Conservation (phyloP, 176 grass and related monocot genomes). For the Musa beccarii region DNA sequence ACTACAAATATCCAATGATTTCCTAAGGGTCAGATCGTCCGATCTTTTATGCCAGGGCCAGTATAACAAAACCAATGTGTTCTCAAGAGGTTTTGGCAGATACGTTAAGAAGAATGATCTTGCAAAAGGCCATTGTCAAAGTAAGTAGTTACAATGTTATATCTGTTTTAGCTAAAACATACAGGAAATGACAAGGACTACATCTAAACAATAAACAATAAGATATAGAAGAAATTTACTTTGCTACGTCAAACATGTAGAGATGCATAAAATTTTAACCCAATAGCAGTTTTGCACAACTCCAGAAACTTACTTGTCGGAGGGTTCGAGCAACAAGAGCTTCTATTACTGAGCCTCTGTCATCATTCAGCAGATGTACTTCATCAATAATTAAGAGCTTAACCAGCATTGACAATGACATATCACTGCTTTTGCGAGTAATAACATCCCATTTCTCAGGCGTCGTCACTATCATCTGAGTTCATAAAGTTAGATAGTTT, state of each 20-base stretch:
- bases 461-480: constrained; percentile 97
- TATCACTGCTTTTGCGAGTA: constrained; percentile 98
- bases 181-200: not conserved
- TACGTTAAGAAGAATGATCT: not conserved
- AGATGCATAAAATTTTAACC: not conserved
- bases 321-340: constrained; percentile 91
- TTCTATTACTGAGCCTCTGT: constrained; percentile 95
- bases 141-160: not conserved
- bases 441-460: constrained; percentile 99
- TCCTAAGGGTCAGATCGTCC: too few species aligned
- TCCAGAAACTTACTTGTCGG: constrained; percentile 49
- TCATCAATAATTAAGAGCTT: constrained; percentile 98
- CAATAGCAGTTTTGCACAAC: not conserved
- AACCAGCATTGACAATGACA: constrained; percentile 95
- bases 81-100: not conserved
- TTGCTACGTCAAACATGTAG: not conserved
- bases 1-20: not conserved
- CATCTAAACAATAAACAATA: not conserved
- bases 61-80: not conserved
- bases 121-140: not conserved
- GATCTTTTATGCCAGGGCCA: too few species aligned
- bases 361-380: constrained; percentile 94
- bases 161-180: not conserved
- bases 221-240: not conserved
- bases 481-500: constrained; percentile 23